Evolutionary conservation across 116 monocot genomes (phyloP).

Genomic region (Posidonia oceanica): DNA sequence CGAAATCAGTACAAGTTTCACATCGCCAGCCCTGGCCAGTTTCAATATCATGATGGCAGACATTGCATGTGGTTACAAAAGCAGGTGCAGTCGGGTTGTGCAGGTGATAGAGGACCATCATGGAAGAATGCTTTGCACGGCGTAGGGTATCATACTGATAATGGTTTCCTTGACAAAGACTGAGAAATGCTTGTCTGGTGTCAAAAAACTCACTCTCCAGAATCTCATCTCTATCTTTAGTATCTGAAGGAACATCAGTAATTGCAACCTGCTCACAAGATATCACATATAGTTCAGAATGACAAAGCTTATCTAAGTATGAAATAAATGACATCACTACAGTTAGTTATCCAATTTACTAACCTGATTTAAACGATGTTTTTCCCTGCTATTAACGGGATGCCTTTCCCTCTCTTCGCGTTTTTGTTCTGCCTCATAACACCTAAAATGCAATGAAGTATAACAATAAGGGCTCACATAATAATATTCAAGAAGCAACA

Average conservation of each 20-base stretch:
- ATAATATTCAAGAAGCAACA: too few relatives aligned
- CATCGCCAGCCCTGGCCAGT: slow-evolving; percentile 87
- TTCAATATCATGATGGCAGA: slow-evolving; percentile 72
- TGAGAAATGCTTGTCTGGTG: slow-evolving; percentile 87
- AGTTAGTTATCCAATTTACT: slow-evolving; percentile 11
- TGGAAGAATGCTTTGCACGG: slow-evolving; percentile 93
- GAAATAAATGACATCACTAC: not conserved
- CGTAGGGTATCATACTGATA: slow-evolving; percentile 96
- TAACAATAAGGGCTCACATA: not conserved
- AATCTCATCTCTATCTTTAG: slow-evolving; percentile 82
- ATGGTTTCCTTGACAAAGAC: slow-evolving; percentile 94
- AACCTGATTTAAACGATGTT: slow-evolving; percentile 57
- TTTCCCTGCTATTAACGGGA: slow-evolving; percentile 51
- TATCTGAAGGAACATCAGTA: slow-evolving; percentile 49
- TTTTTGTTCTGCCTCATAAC: slow-evolving; percentile 59
- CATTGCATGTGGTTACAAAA: slow-evolving; percentile 85
- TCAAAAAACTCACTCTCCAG: slow-evolving; percentile 89
- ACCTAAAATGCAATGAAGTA: slow-evolving; percentile 24
- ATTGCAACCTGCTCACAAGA: slow-evolving; percentile 52
- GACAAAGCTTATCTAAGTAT: not conserved
- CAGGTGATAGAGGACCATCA: slow-evolving; percentile 97
- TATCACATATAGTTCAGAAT: not conserved
- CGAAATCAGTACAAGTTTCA: slow-evolving; percentile 81
- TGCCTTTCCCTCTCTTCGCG: slow-evolving; percentile 80
- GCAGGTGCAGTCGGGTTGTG: slow-evolving; percentile 97